These are phyloP conservation scores for Dothistroma pini DNA, from an alignment of 2,329 filamentous ascomycete genomes.

Conservation along the genomic window DNA sequence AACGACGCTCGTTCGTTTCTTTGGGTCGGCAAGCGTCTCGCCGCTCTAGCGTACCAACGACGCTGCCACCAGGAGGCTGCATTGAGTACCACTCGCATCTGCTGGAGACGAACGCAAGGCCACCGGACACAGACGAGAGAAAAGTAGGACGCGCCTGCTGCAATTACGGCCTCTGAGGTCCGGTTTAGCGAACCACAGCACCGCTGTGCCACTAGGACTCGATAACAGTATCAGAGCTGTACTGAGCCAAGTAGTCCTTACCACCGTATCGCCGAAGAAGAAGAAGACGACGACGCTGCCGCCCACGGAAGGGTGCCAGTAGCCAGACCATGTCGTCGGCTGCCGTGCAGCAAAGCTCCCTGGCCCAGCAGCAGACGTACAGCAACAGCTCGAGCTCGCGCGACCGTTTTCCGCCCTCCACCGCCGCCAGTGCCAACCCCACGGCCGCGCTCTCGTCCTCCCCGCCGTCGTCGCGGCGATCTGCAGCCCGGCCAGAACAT, in stretches of 20 bases:
- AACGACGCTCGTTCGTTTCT: background rate
- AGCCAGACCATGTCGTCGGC: conserved; percentile 21
- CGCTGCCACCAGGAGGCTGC: background rate
- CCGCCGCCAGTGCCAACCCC: conserved; percentile 10
- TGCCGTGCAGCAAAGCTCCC: conserved; percentile 17
- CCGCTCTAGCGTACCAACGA: conserved; percentile 1
- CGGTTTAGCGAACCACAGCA: background rate
- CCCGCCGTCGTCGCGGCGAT: conserved; percentile 18
- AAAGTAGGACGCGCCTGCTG: background rate
- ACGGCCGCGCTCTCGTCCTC: conserved; percentile 16
- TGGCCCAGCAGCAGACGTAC: conserved; percentile 14
- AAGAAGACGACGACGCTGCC: background rate
- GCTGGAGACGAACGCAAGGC: conserved; percentile 1
- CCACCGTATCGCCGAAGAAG: conserved; percentile 5
- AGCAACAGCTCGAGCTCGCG: conserved; percentile 5
- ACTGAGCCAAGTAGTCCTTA: background rate
- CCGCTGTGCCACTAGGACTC: background rate
- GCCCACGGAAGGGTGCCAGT: background rate
- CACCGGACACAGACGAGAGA: background rate
- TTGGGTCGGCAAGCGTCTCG: conserved; percentile 4
- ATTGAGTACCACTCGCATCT: conserved; percentile 2
- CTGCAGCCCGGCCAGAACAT: conserved; percentile 30
- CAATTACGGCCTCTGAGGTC: background rate
- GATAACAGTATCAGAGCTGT: background rate
- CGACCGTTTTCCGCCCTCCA: conserved; percentile 5